Evolutionary conservation across 495 filamentous ascomycete genomes (phyloP).

Genomic region (Aspergillus indologenus): DNA sequence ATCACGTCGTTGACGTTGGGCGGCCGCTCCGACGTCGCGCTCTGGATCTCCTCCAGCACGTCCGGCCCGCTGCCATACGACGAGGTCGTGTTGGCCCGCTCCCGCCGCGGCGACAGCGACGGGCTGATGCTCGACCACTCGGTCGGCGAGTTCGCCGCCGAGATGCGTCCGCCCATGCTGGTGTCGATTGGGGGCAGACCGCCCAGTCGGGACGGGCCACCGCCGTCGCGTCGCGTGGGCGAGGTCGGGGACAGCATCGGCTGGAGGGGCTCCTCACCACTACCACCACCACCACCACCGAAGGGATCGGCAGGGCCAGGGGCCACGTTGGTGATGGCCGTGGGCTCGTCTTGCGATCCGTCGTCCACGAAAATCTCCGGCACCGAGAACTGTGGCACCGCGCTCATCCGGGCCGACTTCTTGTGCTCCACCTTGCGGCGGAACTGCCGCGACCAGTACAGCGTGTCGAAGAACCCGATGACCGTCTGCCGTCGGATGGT

Average conservation of each 20-base stretch:
- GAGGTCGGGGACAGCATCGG: conserved; percentile 42
- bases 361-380: conserved; percentile 90
- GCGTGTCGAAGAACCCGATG: conserved; percentile 90
- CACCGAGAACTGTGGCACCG: conserved; percentile 74
- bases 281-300: neutral
- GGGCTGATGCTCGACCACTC: conserved; percentile 48
- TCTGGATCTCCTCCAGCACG: conserved; percentile 30
- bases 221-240: conserved; percentile 24
- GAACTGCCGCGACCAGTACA: conserved; percentile 86
- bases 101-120: conserved; percentile 38
- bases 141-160: conserved; percentile 35
- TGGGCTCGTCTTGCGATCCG: conserved; percentile 44
- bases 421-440: conserved; percentile 65
- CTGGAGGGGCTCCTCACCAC: conserved; percentile 10
- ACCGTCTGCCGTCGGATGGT: conserved; percentile 86
- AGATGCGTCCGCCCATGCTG: conserved; percentile 28
- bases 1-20: conserved; percentile 70
- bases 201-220: conserved; percentile 19
- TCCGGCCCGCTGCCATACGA: conserved; percentile 31
- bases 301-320: conserved; percentile 7
- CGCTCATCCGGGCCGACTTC: conserved; percentile 68
- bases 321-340: conserved; percentile 19
- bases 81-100: conserved; percentile 21
- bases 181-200: conserved; percentile 44
- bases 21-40: conserved; percentile 46